phyloP scores from a whole-genome alignment of 2,329 filamentous ascomycete species.

The Fusarium tupiense region DNA sequence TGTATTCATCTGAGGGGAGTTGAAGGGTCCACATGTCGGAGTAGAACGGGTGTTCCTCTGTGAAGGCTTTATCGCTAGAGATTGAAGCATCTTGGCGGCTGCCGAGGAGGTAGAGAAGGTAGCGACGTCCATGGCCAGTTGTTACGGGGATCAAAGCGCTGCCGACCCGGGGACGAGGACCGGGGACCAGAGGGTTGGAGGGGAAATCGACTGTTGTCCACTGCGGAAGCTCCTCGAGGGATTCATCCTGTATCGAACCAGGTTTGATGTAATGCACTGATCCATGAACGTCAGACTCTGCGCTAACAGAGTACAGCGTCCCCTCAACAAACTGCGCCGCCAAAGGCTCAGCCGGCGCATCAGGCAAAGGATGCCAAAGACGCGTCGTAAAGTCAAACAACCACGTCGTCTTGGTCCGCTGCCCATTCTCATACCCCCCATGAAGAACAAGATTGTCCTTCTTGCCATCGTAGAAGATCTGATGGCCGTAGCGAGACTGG shows the following conservation, averaged over 20 bases:
- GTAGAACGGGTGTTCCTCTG: constrained; percentile 21
- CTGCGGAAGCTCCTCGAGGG: not conserved
- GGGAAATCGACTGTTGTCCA: constrained; percentile 31
- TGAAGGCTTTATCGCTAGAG: constrained; percentile 7
- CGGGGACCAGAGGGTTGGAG: constrained; percentile 19
- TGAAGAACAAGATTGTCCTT: constrained; percentile 28
- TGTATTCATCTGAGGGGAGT: constrained; percentile 14
- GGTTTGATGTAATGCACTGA: constrained; percentile 25
- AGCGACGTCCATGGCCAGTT: constrained; percentile 24
- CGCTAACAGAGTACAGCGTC: constrained; percentile 30
- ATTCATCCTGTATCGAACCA: constrained; percentile 8
- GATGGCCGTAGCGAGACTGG: not conserved
- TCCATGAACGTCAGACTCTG: constrained; percentile 23
- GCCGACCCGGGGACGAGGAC: constrained; percentile 31
- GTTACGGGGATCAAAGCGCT: constrained; percentile 21
- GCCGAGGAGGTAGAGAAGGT: constrained; percentile 31
- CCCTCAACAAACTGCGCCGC: constrained; percentile 24
- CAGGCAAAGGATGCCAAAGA: constrained; percentile 20
- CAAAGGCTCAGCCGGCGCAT: constrained; percentile 8
- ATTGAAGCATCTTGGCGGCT: constrained; percentile 20
- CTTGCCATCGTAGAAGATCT: constrained; percentile 24
- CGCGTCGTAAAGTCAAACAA: constrained; percentile 28
- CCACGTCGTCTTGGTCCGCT: constrained; percentile 21
- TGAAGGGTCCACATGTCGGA: constrained; percentile 37
- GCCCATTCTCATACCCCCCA: constrained; percentile 11